Evolutionary conservation across 176 grass and related monocot species (phyloP).

Genomic region (Triticum urartu): DNA sequence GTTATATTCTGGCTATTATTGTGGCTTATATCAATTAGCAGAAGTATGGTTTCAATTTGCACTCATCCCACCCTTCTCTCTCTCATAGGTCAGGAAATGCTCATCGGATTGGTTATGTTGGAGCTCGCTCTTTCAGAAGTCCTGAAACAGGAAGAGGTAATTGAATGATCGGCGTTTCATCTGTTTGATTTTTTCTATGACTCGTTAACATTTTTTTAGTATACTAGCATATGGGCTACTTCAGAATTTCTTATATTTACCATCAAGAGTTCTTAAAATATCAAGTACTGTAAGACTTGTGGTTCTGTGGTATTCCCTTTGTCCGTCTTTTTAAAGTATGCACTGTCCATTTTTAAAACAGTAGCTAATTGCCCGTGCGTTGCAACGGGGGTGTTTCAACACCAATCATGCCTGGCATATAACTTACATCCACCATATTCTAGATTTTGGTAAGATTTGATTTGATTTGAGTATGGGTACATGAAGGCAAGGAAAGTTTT

Average conservation of each 20-base stretch:
- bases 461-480: too few relatives aligned
- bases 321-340: not conserved
- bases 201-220: slow-evolving; percentile 17
- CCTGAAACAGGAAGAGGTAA: slow-evolving; percentile 51
- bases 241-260: not conserved
- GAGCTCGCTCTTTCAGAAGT: slow-evolving; percentile 30
- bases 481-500: too few relatives aligned
- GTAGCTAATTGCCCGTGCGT: too few relatives aligned
- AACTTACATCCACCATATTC: too few relatives aligned
- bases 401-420: too few relatives aligned
- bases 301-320: not conserved
- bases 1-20: not conserved
- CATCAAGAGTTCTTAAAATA: not conserved
- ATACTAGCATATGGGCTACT: not conserved
- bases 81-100: slow-evolving; percentile 65
- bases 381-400: too few relatives aligned
- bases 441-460: too few relatives aligned
- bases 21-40: not conserved
- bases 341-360: not conserved
- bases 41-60: slow-evolving; percentile 1
- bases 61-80: not conserved
- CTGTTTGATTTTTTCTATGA: slow-evolving; percentile 2
- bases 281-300: not conserved
- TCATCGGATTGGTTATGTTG: slow-evolving; percentile 84
- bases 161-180: not conserved